These are phyloP conservation scores for Boletus austroedulis DNA, from an alignment of 1,284 basidiomycete genomes.

Conservation along the genomic window DNA sequence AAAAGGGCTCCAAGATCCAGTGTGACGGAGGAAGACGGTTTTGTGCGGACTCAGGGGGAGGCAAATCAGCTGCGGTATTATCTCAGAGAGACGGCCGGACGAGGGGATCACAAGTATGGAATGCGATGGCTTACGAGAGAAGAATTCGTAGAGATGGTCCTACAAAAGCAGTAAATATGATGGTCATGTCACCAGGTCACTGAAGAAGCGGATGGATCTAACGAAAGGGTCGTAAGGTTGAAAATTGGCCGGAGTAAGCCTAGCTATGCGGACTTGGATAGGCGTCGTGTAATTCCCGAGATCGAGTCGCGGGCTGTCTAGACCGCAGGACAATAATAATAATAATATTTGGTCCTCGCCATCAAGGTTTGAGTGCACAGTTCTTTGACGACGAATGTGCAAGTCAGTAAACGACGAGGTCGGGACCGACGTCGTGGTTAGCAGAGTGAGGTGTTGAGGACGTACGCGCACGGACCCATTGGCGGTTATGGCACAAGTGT, in stretches of 20 bases:
- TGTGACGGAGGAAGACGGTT: too few species aligned
- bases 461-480: conserved; percentile 29
- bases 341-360: too few species aligned
- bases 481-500: conserved; percentile 30
- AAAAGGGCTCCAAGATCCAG: too few species aligned
- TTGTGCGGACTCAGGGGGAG: not conserved
- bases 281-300: not conserved
- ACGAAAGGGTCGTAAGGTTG: not conserved
- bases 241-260: not conserved
- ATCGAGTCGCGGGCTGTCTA: not conserved
- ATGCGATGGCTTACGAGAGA: too few species aligned
- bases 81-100: too few species aligned
- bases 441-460: not conserved
- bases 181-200: not conserved
- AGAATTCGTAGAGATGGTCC: too few species aligned
- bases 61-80: not conserved
- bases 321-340: too few species aligned
- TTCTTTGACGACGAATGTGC: too few species aligned
- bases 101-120: too few species aligned
- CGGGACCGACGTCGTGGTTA: not conserved
- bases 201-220: not conserved
- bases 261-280: not conserved
- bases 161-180: not conserved
- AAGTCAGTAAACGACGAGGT: too few species aligned
- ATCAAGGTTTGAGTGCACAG: too few species aligned